phyloP scores from a whole-genome alignment of 2,329 filamentous ascomycete genomes.

The Celoporthe dispersa region DNA sequence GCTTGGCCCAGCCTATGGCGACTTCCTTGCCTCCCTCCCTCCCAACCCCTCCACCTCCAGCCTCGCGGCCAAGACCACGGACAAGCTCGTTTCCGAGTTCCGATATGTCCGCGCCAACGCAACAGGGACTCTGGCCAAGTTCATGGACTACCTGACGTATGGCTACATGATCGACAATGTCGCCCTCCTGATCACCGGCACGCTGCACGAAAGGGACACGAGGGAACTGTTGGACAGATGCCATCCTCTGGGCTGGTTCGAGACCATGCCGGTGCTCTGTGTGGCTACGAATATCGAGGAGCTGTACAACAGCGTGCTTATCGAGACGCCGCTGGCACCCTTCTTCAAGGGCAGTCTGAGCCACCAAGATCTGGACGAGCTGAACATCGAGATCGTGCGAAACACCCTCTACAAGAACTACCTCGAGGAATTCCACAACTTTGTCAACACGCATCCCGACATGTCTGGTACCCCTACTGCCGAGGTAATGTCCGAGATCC shows the following conservation, averaged over 20 bases:
- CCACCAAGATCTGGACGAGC: slow-evolving; percentile 95
- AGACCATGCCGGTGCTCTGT: slow-evolving; percentile 97
- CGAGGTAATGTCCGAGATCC: slow-evolving; percentile 92
- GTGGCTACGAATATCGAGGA: slow-evolving; percentile 99
- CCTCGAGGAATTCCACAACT: slow-evolving; percentile 94
- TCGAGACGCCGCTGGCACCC: slow-evolving; percentile 92
- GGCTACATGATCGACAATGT: slow-evolving; percentile 99
- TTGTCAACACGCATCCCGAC: slow-evolving; percentile 87
- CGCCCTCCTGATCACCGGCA: slow-evolving; percentile 95
- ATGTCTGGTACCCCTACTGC: slow-evolving; percentile 87
- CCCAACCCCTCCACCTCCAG: slow-evolving; percentile 96
- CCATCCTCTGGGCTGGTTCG: slow-evolving; percentile 97
- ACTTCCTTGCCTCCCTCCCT: slow-evolving; percentile 90
- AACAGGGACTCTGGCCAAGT: slow-evolving; percentile 86
- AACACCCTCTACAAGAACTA: slow-evolving; percentile 99
- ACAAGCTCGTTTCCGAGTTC: slow-evolving; percentile 98
- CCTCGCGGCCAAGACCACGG: slow-evolving; percentile 92
- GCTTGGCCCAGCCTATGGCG: slow-evolving; percentile 93
- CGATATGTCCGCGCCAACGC: slow-evolving; percentile 94
- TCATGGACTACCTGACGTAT: slow-evolving; percentile 98
- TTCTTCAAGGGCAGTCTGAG: slow-evolving; percentile 98
- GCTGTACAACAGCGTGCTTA: slow-evolving; percentile 95
- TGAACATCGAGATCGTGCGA: slow-evolving; percentile 98
- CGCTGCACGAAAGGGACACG: slow-evolving; percentile 95
- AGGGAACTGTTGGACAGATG: slow-evolving; percentile 93